A percentile compares a stretch with the other conserved stretches of the same genome.
These are phyloP conservation scores for Phialemonium atrogriseum DNA, from an alignment of 2,329 filamentous ascomycete species.

Conservation along the genomic window DNA sequence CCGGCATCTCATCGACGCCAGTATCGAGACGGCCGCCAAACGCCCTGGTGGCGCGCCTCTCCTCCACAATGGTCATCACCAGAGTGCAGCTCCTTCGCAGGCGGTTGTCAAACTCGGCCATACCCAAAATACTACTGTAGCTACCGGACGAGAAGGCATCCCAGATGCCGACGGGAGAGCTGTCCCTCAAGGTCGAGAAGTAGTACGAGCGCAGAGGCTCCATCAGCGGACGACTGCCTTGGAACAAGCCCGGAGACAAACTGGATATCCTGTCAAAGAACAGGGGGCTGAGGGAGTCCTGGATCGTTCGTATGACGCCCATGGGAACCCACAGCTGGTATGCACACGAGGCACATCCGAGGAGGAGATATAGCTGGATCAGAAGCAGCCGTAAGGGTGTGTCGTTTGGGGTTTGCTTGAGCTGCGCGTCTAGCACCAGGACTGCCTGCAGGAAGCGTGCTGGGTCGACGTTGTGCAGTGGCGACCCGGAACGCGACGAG, in stretches of 20 bases:
- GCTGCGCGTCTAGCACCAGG: slow-evolving; percentile 40
- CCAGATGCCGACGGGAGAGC: slow-evolving; percentile 31
- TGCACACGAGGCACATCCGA: slow-evolving; percentile 40
- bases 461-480: slow-evolving; percentile 15
- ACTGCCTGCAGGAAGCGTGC: slow-evolving; percentile 37
- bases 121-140: slow-evolving; percentile 41
- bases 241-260: slow-evolving; percentile 36
- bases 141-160: slow-evolving; percentile 42
- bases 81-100: slow-evolving; percentile 43
- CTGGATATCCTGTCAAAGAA: slow-evolving; percentile 48
- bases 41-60: slow-evolving; percentile 35
- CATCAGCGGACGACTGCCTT: slow-evolving; percentile 26
- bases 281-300: slow-evolving; percentile 46
- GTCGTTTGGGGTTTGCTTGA: slow-evolving; percentile 35
- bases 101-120: slow-evolving; percentile 33
- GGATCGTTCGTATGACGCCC: slow-evolving; percentile 47
- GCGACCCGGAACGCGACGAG: slow-evolving; percentile 6
- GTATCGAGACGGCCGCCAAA: slow-evolving; percentile 28
- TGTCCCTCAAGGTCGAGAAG: slow-evolving; percentile 27
- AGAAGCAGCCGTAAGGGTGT: slow-evolving; percentile 40
- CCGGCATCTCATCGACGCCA: slow-evolving; percentile 31
- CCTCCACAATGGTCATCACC: slow-evolving; percentile 43
- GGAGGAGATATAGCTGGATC: slow-evolving; percentile 40
- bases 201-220: slow-evolving; percentile 39
- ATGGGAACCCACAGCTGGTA: slow-evolving; percentile 40